Conservation (phyloP, 2,329 filamentous ascomycete species). For the Dothideomycetes sp. region DNA sequence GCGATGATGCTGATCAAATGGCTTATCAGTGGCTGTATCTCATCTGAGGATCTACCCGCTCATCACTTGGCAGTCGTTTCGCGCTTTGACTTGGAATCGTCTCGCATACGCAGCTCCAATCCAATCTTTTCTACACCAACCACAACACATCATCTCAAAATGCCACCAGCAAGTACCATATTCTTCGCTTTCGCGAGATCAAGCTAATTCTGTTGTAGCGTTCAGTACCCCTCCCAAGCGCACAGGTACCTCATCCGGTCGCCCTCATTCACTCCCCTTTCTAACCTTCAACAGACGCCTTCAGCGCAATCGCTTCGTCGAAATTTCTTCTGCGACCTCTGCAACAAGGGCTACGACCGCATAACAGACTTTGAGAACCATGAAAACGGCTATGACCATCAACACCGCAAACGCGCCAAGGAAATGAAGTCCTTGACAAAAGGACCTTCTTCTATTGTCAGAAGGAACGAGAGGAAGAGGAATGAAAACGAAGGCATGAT, state of each 20-base stretch:
- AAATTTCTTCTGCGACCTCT: slow-evolving; percentile 50
- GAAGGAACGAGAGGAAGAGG: slow-evolving; percentile 47
- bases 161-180: slow-evolving; percentile 14
- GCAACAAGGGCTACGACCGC: slow-evolving; percentile 86
- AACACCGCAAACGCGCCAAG: slow-evolving; percentile 80
- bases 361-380: slow-evolving; percentile 97
- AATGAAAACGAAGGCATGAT: slow-evolving; percentile 16
- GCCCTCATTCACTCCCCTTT: background rate
- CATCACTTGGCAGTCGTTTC: background rate
- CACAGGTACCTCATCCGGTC: slow-evolving; percentile 1
- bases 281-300: slow-evolving; percentile 10
- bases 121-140: background rate
- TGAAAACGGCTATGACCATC: slow-evolving; percentile 88
- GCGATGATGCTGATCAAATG: slow-evolving; percentile 2
- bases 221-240: slow-evolving; percentile 10
- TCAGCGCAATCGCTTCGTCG: slow-evolving; percentile 11
- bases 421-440: slow-evolving; percentile 80
- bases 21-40: slow-evolving; percentile 5
- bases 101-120: background rate
- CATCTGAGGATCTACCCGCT: slow-evolving; percentile 8
- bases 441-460: slow-evolving; percentile 56
- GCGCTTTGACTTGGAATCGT: background rate
- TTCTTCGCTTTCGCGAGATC: background rate
- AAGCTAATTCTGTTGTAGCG: slow-evolving; percentile 3
- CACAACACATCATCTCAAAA: background rate